Evolutionary conservation across 495 filamentous ascomycete species (phyloP).

Genomic region (Echria macrotheca): DNA sequence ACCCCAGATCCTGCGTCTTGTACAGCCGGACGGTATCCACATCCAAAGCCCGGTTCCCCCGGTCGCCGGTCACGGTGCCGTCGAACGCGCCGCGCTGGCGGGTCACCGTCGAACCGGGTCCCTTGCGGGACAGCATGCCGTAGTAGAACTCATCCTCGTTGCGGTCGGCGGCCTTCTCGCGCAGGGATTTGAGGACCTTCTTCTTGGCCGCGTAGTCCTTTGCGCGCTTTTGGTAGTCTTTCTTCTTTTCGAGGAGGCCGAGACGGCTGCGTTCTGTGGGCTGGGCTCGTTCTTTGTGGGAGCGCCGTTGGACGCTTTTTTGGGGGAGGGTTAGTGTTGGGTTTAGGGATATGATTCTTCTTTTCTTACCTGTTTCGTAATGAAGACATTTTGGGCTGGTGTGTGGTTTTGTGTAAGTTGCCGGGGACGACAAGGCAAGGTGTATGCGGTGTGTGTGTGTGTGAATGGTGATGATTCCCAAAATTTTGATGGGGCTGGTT

Average conservation of each 20-base stretch:
- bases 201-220: conserved; percentile 85
- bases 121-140: conserved; percentile 67
- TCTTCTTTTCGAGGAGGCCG: conserved; percentile 34
- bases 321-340: not conserved
- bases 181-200: conserved; percentile 66
- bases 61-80: conserved; percentile 55
- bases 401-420: not conserved
- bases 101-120: conserved; percentile 27
- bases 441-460: no score
- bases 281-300: conserved; percentile 83
- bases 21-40: conserved; percentile 75
- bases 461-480: no score
- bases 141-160: conserved; percentile 98
- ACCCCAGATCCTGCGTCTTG: conserved; percentile 94
- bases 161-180: conserved; percentile 73
- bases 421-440: no score
- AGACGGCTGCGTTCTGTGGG: conserved; percentile 57
- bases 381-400: conserved; percentile 24
- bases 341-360: not conserved
- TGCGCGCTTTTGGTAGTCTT: conserved; percentile 86
- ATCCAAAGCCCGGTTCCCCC: conserved; percentile 55
- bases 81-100: conserved; percentile 35
- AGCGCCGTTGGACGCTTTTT: conserved; percentile 27
- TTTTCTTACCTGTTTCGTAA: conserved; percentile 26
- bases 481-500: no score